Evolutionary conservation across 495 filamentous ascomycete species (phyloP).

Genomic region (Acidiella bohemica): DNA sequence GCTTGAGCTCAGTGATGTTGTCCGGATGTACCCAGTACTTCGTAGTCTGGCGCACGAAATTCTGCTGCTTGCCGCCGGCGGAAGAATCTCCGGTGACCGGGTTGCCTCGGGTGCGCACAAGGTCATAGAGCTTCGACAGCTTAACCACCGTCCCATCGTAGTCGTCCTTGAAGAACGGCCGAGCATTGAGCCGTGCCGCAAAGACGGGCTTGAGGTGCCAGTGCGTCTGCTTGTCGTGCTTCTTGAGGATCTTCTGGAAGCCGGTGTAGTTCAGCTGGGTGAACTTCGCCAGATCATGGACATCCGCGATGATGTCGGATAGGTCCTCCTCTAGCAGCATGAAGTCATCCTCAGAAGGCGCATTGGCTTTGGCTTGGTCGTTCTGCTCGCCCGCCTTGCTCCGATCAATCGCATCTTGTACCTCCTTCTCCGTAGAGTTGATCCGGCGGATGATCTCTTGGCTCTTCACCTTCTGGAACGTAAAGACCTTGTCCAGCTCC

Average conservation of each 20-base stretch:
- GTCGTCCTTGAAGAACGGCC: conserved; percentile 97
- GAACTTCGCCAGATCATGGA: conserved; percentile 96
- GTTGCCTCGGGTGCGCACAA: conserved; percentile 82
- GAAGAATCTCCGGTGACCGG: conserved; percentile 82
- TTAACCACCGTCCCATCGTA: conserved; percentile 95
- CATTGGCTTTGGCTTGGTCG: conserved; percentile 16
- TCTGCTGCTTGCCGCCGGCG: conserved; percentile 85
- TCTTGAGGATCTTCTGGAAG: conserved; percentile 99
- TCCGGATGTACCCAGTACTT: conserved; percentile 99
- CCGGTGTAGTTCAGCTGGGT: conserved; percentile 97
- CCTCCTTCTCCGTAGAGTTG: conserved; percentile 70
- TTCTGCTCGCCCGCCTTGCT: conserved; percentile 44
- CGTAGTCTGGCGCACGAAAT: conserved; percentile 91
- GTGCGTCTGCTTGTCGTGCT: conserved; percentile 93
- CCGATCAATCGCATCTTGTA: conserved; percentile 68
- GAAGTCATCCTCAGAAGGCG: conserved; percentile 78
- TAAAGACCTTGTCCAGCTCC: conserved; percentile 92
- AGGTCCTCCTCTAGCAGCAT: conserved; percentile 86
- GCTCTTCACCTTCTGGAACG: conserved; percentile 89
- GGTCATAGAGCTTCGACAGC: conserved; percentile 87
- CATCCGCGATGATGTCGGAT: conserved; percentile 96
- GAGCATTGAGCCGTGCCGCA: conserved; percentile 78
- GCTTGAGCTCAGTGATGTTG: conserved; percentile 94
- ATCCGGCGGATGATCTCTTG: conserved; percentile 88
- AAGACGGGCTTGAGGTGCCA: conserved; percentile 95